These are phyloP conservation scores for Phytophthora sp. DNA, from an alignment of 352 stramenopile genomes.

Conservation along the genomic window DNA sequence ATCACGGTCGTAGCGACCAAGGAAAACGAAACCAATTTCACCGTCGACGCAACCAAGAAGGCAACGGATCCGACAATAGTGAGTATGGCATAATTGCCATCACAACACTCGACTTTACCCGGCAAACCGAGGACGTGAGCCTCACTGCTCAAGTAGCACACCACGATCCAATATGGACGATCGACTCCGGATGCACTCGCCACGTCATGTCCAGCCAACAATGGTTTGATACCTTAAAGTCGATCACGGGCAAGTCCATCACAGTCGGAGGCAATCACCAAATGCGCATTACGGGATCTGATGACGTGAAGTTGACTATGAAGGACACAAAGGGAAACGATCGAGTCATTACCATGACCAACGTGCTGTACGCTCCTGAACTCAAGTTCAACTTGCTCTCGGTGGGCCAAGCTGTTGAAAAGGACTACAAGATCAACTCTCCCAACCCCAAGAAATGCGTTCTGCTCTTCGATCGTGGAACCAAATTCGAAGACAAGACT, in stretches of 20 bases:
- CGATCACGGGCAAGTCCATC: not conserved
- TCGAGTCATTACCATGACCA: conserved; percentile 1
- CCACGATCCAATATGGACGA: conserved; percentile 3
- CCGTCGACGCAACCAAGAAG: not conserved
- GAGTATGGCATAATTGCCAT: conserved; percentile 16
- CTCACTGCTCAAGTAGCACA: not conserved
- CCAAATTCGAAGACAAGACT: not conserved
- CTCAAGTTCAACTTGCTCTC: conserved; percentile 7
- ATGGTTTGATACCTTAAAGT: conserved; percentile 8
- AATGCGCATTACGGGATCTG: conserved; percentile 1
- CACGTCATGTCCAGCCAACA: conserved; percentile 4
- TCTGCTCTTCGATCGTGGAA: not conserved
- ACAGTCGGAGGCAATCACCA: not conserved
- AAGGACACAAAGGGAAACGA: conserved; percentile 24
- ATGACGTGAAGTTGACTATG: too few relatives aligned
- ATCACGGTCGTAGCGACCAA: conserved; percentile 3
- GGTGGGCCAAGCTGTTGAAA: conserved; percentile 9
- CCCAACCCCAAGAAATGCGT: conserved; percentile 27
- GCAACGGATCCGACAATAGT: not conserved
- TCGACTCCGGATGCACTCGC: conserved; percentile 23
- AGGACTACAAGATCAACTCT: conserved; percentile 24
- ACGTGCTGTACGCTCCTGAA: conserved; percentile 3
- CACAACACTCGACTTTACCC: not conserved
- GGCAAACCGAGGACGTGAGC: not conserved
- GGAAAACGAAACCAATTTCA: not conserved